Evolutionary conservation across 2,329 filamentous ascomycete species (phyloP).

Genomic region (Emmonsia crescens): DNA sequence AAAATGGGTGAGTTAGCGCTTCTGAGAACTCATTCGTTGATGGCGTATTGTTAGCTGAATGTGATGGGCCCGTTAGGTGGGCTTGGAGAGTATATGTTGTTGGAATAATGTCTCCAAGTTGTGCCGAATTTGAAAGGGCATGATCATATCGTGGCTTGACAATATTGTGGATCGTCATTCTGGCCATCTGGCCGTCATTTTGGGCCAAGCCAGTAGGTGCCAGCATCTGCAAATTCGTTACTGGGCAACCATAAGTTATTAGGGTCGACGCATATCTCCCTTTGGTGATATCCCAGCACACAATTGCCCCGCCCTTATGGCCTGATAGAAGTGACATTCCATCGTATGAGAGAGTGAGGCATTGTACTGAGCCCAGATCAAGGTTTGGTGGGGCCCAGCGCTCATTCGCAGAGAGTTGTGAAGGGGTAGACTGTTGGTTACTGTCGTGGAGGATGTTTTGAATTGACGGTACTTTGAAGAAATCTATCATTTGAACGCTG

Average conservation of each 20-base stretch:
- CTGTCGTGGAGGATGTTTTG: conserved; percentile 28
- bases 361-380: conserved; percentile 56
- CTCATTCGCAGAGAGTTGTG: conserved; percentile 30
- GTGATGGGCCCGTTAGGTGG: conserved; percentile 21
- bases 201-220: conserved; percentile 44
- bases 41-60: conserved; percentile 7
- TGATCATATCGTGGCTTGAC: conserved; percentile 58
- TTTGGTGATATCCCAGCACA: conserved; percentile 68
- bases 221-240: conserved; percentile 71
- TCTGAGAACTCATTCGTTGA: conserved; percentile 22
- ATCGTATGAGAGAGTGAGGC: conserved; percentile 68
- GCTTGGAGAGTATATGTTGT: conserved; percentile 33
- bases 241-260: conserved; percentile 63
- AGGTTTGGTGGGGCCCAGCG: conserved; percentile 44
- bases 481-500: conserved; percentile 66
- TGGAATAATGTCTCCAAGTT: conserved; percentile 29
- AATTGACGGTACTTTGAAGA: conserved; percentile 46
- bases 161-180: conserved; percentile 48
- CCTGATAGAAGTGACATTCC: conserved; percentile 70
- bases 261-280: conserved; percentile 57
- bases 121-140: conserved; percentile 26
- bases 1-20: conserved; percentile 29
- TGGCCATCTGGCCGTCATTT: conserved; percentile 23
- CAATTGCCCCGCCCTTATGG: conserved; percentile 66
- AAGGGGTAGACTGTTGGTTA: conserved; percentile 30